A percentile compares a stretch with the other conserved stretches of the same genome.
These are phyloP conservation scores for Candida chauliodis DNA, from an alignment of 805 yeast genomes.

Conservation along the genomic window DNA sequence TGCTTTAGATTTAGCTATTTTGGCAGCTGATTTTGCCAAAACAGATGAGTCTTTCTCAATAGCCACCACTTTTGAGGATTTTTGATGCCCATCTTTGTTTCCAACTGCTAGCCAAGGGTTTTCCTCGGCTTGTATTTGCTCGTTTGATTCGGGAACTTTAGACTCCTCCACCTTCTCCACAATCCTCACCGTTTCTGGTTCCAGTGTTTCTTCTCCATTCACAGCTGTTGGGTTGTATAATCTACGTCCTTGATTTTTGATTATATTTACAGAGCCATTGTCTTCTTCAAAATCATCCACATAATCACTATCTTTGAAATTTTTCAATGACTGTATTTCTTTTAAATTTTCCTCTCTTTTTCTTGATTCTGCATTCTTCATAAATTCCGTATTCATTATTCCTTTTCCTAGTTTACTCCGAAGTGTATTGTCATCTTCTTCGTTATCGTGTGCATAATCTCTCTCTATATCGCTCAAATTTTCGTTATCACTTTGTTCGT, in stretches of 20 bases:
- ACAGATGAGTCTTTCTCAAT: constrained; percentile 37
- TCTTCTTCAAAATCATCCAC: constrained; percentile 35
- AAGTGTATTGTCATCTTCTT: constrained; percentile 32
- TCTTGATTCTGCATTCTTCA: constrained; percentile 83
- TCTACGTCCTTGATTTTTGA: constrained; percentile 74
- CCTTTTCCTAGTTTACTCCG: constrained; percentile 69
- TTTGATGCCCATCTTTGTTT: constrained; percentile 17
- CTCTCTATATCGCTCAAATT: constrained; percentile 45
- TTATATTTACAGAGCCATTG: constrained; percentile 42
- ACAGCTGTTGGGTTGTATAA: constrained; percentile 66
- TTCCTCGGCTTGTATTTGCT: too few relatives aligned
- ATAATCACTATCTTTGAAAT: constrained; percentile 38
- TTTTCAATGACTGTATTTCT: constrained; percentile 48
- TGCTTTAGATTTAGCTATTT: constrained; percentile 35
- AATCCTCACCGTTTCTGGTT: constrained; percentile 42
- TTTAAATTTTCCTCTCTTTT: constrained; percentile 56
- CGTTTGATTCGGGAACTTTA: constrained; percentile 12
- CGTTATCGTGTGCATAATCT: constrained; percentile 34
- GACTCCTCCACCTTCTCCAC: constrained; percentile 15
- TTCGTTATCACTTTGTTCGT: constrained; percentile 51
- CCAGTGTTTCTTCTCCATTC: constrained; percentile 46
- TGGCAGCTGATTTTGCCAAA: constrained; percentile 37
- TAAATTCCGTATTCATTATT: constrained; percentile 89
- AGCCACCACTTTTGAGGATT: constrained; percentile 26
- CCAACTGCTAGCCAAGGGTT: constrained; percentile 39